These are phyloP conservation scores for Trichoderma guizhouense DNA, from an alignment of 2,329 filamentous ascomycete species.

Conservation along the genomic window DNA sequence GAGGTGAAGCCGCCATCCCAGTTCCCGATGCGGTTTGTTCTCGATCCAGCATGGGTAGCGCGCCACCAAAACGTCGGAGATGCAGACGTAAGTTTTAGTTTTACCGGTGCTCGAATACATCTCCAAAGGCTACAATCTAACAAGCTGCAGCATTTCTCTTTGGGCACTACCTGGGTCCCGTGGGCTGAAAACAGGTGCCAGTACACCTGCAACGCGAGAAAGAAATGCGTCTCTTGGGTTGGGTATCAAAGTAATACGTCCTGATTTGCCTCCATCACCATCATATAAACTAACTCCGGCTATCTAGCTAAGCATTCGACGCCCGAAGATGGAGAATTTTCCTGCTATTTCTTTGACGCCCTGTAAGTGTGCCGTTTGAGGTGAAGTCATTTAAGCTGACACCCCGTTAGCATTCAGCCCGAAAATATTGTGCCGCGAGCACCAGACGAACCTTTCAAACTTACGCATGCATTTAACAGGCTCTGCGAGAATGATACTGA, in stretches of 20 bases:
- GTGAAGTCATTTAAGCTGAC: neutral
- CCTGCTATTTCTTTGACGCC: constrained; percentile 19
- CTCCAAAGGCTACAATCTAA: neutral
- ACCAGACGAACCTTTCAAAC: neutral
- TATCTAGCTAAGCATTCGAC: constrained; percentile 1
- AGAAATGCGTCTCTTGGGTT: constrained; percentile 18
- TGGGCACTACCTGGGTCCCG: neutral
- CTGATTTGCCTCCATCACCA: no score
- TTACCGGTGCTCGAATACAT: neutral
- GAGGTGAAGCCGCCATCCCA: neutral
- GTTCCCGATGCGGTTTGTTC: neutral
- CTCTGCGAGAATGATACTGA: constrained; percentile 6
- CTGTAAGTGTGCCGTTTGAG: constrained; percentile 11
- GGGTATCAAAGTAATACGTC: constrained; percentile 15
- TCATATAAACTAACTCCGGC: neutral
- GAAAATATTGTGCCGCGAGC: neutral
- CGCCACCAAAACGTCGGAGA: constrained; percentile 3
- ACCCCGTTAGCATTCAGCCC: constrained; percentile 5
- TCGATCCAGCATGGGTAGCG: constrained; percentile 17
- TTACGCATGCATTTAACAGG: constrained; percentile 20
- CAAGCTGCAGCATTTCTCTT: constrained; percentile 1
- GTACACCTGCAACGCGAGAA: constrained; percentile 18
- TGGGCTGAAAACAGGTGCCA: constrained; percentile 22
- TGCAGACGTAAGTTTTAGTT: neutral
- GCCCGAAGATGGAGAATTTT: neutral